Percentiles rank a stretch among this genome's conserved stretches.
Evolutionary conservation across 2,329 filamentous ascomycete genomes (phyloP).

Genomic region (Claviceps purpurea): DNA sequence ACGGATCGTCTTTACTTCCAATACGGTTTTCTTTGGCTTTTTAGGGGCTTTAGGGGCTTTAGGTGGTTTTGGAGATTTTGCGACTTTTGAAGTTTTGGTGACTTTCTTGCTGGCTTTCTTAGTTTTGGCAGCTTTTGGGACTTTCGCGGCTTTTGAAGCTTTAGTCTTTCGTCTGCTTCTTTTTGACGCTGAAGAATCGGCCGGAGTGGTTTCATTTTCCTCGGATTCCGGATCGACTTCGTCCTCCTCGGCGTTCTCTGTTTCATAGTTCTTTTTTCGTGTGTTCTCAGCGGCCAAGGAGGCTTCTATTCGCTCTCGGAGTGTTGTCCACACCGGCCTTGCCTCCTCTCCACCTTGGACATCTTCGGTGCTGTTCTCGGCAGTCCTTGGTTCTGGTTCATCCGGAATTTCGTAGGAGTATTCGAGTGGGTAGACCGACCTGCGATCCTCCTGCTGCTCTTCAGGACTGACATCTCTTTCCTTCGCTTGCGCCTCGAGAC

Average conservation of each 20-base stretch:
- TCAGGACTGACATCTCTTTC: not conserved
- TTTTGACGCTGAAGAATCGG: not conserved
- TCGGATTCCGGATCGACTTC: not conserved
- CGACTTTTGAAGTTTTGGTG: not conserved
- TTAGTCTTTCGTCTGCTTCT: not conserved
- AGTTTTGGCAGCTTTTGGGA: not conserved
- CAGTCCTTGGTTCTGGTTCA: not conserved
- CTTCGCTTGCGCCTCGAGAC: not conserved
- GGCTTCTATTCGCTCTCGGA: slow-evolving; percentile 15
- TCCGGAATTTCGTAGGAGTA: not conserved
- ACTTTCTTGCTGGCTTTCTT: not conserved
- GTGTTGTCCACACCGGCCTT: slow-evolving; percentile 16
- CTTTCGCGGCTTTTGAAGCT: not conserved
- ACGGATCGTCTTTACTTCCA: slow-evolving; percentile 17
- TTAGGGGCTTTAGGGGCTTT: not conserved
- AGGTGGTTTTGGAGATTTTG: not conserved
- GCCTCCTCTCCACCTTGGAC: not conserved
- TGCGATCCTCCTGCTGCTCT: not conserved
- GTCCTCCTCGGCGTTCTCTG: slow-evolving; percentile 3
- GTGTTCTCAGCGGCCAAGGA: not conserved
- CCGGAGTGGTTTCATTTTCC: not conserved
- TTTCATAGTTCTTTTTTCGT: not conserved
- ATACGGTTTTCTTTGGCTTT: not conserved
- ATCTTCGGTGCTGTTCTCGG: not conserved
- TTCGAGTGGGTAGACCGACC: not conserved